These are phyloP conservation scores for Podaxis carcinomalis DNA, from an alignment of 768 basidiomycete species.

Conservation along the genomic window DNA sequence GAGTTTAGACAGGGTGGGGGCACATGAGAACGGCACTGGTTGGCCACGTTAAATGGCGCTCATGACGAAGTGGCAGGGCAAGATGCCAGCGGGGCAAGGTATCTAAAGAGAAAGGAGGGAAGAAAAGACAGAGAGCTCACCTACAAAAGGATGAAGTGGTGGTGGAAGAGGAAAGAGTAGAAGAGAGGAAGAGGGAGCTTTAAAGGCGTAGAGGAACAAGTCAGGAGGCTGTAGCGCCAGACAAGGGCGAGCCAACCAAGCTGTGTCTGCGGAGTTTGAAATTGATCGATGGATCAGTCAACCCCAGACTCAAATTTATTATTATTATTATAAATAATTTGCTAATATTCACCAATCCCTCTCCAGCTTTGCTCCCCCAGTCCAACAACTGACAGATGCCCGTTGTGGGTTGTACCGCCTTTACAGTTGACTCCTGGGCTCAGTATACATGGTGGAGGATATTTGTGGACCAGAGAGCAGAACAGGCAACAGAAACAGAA, in stretches of 20 bases:
- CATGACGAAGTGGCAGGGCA: not conserved
- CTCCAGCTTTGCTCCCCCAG: not conserved
- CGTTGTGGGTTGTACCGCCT: not conserved
- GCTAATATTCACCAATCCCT: not conserved
- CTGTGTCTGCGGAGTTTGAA: conserved; percentile 52
- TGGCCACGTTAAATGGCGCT: not conserved
- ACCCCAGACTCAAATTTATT: not conserved
- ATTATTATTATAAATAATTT: not conserved
- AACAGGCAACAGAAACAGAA: not conserved
- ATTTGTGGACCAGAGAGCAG: not conserved
- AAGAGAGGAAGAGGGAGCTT: conserved; percentile 19
- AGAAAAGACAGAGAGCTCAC: conserved; percentile 13
- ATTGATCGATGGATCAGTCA: conserved; percentile 24
- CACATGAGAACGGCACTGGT: conserved; percentile 12
- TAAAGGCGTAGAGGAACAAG: conserved; percentile 22
- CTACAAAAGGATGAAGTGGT: conserved; percentile 4
- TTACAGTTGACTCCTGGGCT: not conserved
- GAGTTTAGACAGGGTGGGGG: conserved; percentile 12
- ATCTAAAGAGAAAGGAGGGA: conserved; percentile 6
- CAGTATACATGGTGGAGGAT: not conserved
- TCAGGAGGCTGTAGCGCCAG: conserved; percentile 21
- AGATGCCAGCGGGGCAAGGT: not conserved
- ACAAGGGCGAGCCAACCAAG: conserved; percentile 41
- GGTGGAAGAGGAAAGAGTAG: conserved; percentile 15
- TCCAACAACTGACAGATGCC: not conserved